Evolutionary conservation across 305 asterid genomes (phyloP).

Genomic region (Fraxinus sp.): DNA sequence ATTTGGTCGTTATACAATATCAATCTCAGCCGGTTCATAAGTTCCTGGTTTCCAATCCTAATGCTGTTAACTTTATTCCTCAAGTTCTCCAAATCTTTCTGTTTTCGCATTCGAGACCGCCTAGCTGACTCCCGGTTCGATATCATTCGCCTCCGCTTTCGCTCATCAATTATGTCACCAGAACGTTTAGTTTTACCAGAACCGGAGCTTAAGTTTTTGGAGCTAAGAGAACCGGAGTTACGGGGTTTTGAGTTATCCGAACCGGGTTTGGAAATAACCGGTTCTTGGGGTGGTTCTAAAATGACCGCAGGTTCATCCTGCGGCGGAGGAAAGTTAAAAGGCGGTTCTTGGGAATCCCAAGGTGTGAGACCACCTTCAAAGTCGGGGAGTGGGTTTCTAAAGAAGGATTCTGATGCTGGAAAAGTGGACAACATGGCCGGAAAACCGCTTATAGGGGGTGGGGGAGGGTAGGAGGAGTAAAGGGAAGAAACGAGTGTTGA

Average conservation of each 20-base stretch:
- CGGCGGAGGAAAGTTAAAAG: neutral
- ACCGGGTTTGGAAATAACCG: conserved; percentile 1
- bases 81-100: conserved; percentile 20
- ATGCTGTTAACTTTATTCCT: conserved; percentile 7
- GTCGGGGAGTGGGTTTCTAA: neutral
- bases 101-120: conserved; percentile 24
- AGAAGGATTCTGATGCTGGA: neutral
- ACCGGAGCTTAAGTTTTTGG: neutral
- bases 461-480: conserved; percentile 2
- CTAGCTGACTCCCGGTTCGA: conserved; percentile 29
- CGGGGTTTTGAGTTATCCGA: neutral
- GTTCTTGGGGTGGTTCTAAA: conserved; percentile 7
- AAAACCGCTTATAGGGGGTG: conserved; percentile 2
- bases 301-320: neutral
- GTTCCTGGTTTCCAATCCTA: conserved; percentile 11
- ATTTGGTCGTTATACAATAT: conserved; percentile 27
- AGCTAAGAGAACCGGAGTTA: neutral
- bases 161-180: conserved; percentile 1
- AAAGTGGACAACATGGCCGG: neutral
- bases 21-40: conserved; percentile 20
- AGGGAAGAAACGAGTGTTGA: conserved; percentile 11
- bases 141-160: conserved; percentile 18
- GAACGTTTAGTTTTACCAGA: neutral
- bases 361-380: conserved; percentile 7
- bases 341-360: conserved; percentile 11